Base-by-base conservation (phyloP, 192 early-diverging fungal genomes). In the Lunasporangiospora selenospora region DNA sequence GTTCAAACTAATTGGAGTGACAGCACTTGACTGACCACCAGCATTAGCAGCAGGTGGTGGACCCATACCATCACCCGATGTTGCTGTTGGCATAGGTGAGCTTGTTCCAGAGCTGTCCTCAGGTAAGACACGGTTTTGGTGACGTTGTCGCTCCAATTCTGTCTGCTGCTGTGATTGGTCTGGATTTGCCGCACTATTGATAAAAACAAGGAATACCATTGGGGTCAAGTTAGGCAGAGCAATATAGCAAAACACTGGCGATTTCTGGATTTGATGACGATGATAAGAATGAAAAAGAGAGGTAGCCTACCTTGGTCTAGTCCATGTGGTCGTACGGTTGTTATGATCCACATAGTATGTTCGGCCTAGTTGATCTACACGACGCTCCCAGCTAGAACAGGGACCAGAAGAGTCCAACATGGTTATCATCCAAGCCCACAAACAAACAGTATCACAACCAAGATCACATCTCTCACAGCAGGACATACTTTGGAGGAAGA, bases 321-420 rank as follows among this genome's bases (percentile, higher is more conserved):
- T 88, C 97, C 97, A 99, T 13, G 97, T 98, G 8, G 97, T 99
- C 13, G 89, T 90, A 33, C 96, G 87, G n/a, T 86, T 90, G 77
- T 93, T 98, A 75, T 99, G 97, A 79, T 99, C 96, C 19, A 99
- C 95, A 80, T 96, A 99, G 85, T 99, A 99, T 6, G 91, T 90
- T 3, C 97, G 88, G 9, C 95, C 93, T 42, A 96, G 65, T 65
- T 95, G 90, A 85, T 99, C 97, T 23, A 90, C 84, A 50, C 97
- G 89, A 46, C 94, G 85, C 85, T 99, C 97, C 97, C 97, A 99
- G 37, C 96, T 92, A 65, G 39, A 51, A 12, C 8, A 19, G 27
- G 31, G 23, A 53, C 6, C 15, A 42, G 21, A 36, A 24, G n/a
- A 34, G 31, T n/a, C 13, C 8, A 44, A 41, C 5, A 50, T n/a